A percentile compares a stretch with the other conserved stretches of the same genome.
Conservation (phyloP, 176 grass and related monocot genomes). For the Musa schizocarpa region DNA sequence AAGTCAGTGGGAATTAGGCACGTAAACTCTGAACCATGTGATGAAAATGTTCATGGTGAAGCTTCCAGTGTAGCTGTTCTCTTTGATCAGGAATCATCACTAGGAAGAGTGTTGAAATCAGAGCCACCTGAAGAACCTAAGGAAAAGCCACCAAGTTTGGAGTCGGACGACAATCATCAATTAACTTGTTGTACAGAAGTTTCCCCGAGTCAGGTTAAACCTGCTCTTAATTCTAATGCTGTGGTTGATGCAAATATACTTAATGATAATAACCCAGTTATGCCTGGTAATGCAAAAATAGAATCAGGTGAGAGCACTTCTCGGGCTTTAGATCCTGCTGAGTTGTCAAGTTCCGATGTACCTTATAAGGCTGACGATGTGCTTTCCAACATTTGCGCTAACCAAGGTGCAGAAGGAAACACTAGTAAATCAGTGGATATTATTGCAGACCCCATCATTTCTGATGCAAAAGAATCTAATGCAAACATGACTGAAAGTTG, state of each 20-base stretch:
- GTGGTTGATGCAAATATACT: neutral
- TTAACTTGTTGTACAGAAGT: neutral
- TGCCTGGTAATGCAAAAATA: neutral
- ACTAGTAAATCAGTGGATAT: neutral
- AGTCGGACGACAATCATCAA: neutral
- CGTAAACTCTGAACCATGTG: slow-evolving; percentile 25
- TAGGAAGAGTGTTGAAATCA: slow-evolving; percentile 16
- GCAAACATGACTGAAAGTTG: neutral
- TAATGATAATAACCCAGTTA: neutral
- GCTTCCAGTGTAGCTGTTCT: slow-evolving; percentile 1
- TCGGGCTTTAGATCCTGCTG: neutral
- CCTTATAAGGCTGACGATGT: neutral
- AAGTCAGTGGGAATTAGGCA: neutral
- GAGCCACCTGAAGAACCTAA: slow-evolving; percentile 14
- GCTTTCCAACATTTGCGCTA: neutral
- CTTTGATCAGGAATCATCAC: slow-evolving; percentile 9
- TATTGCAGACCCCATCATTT: neutral
- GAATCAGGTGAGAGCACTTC: neutral
- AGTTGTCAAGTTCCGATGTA: neutral
- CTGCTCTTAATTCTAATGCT: neutral
- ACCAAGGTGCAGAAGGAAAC: neutral
- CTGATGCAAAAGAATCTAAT: neutral
- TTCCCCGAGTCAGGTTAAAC: neutral
- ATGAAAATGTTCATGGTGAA: slow-evolving; percentile 1
- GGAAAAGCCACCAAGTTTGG: neutral